Base-by-base conservation (phyloP, 2,329 filamentous ascomycete genomes). In the Blastomyces emzantsi region DNA sequence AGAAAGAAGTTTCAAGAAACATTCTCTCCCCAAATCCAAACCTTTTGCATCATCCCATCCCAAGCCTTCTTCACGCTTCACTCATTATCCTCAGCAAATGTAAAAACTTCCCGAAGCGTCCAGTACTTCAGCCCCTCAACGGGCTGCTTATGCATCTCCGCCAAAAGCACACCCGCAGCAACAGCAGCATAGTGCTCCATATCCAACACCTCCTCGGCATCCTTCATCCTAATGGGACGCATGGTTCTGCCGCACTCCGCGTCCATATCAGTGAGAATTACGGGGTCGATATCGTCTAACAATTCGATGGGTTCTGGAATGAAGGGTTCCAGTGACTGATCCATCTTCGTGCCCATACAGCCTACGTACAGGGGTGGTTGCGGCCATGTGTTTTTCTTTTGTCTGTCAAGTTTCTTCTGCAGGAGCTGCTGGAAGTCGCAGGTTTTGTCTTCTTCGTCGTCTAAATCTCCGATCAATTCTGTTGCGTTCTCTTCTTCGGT, bases 251-350 rank as follows among this genome's bases (percentile, higher is more conserved):
- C 60, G 9, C 8, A 17, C 22, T 54, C 60, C 9, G 60, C 17
- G 22, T 61, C 47, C 6, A 54, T 15, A 11, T 51, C 11, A 36
- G 25, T 30, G 17, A 22, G 59, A 6, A 61, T 22, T 22, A 61
- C 9, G 4, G 59, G 59, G 11, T 61, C 59, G 30, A 61, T 25
- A 9, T 22, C 33, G 41, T 52, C 59, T 36, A 51, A 11, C 41
- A 61, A 17, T 30, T 45, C 41, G 8, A 30, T 15, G 2, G 59
- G n/a, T 11, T 25, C 15, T 30, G 59, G 59, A 7, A 61, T 8
- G n/a, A 30, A 43, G 15, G 15, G 39, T 3, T 77, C 72, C 39
- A 76, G 73, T 0, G 74, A 64, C 8, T 70, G 64, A 11, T 62
- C 62, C 19, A 51, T 51, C 33, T 63, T 63, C 6, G n/a, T 43